Percentiles rank a stretch among this genome's conserved stretches.
These are phyloP conservation scores for Phylloporus sp. DNA, from an alignment of 768 basidiomycete genomes.

Conservation along the genomic window DNA sequence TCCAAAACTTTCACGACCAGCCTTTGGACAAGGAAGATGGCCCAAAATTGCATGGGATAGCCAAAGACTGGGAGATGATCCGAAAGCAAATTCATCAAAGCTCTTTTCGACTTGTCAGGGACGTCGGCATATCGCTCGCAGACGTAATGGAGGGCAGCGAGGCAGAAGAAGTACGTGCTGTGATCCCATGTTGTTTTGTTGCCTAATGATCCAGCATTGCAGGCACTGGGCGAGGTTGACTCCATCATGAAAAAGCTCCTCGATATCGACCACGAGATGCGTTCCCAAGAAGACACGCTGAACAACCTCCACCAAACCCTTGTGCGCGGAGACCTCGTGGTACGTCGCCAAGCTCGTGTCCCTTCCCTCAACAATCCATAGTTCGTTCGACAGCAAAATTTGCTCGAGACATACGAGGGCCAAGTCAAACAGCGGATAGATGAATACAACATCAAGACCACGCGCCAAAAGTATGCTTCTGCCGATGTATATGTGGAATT, in stretches of 20 bases:
- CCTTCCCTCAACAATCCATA: background rate
- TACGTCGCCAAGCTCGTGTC: conserved; percentile 30
- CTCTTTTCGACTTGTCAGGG: conserved; percentile 42
- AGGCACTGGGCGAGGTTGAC: conserved; percentile 63
- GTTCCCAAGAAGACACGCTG: conserved; percentile 48
- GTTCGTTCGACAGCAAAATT: conserved; percentile 41
- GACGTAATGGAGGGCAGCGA: conserved; percentile 56
- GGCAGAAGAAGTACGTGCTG: conserved; percentile 43
- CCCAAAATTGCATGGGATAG: conserved; percentile 50
- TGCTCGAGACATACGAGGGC: conserved; percentile 45
- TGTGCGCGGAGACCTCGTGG: conserved; percentile 53
- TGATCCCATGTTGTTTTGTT: background rate
- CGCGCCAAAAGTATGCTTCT: conserved; percentile 75
- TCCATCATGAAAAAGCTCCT: conserved; percentile 61
- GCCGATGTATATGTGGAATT: conserved; percentile 55
- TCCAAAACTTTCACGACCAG: conserved; percentile 58
- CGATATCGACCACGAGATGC: conserved; percentile 61
- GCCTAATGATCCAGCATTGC: background rate
- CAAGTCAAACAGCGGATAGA: conserved; percentile 40
- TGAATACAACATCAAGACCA: conserved; percentile 54
- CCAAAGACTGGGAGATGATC: conserved; percentile 59
- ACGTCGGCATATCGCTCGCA: conserved; percentile 55
- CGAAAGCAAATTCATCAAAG: conserved; percentile 41
- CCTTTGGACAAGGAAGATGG: conserved; percentile 54
- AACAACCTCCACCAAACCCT: conserved; percentile 54